phyloP scores from a whole-genome alignment of 2,329 filamentous ascomycete species.

The Phaeosphaeriaceae sp. region DNA sequence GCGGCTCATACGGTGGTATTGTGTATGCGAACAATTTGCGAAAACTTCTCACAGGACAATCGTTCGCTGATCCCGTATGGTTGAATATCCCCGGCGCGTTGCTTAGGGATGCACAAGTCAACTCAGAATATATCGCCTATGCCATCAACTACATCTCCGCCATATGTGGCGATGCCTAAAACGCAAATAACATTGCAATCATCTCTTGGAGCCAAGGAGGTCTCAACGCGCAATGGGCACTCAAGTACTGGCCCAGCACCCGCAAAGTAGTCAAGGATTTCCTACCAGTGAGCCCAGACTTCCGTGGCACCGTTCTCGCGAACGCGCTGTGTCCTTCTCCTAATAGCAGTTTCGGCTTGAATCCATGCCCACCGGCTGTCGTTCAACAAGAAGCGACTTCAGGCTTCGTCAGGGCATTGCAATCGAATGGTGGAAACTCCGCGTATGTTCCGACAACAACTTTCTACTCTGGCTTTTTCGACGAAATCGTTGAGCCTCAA shows the following conservation, averaged over 20 bases:
- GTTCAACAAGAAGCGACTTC: slow-evolving; percentile 57
- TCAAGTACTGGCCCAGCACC: slow-evolving; percentile 64
- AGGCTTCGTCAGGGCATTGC: slow-evolving; percentile 53
- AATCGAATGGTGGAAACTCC: slow-evolving; percentile 55
- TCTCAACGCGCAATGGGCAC: slow-evolving; percentile 62
- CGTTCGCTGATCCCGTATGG: slow-evolving; percentile 53
- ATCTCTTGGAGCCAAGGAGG: slow-evolving; percentile 64
- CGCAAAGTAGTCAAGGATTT: slow-evolving; percentile 56
- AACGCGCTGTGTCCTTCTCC: slow-evolving; percentile 30
- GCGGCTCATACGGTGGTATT: slow-evolving; percentile 56
- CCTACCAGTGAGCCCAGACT: slow-evolving; percentile 61
- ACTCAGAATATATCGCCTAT: slow-evolving; percentile 63
- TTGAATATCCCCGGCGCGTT: slow-evolving; percentile 60
- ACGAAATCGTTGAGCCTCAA: slow-evolving; percentile 62
- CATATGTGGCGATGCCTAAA: slow-evolving; percentile 32
- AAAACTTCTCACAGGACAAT: slow-evolving; percentile 51
- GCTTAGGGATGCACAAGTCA: slow-evolving; percentile 58
- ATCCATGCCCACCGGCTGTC: slow-evolving; percentile 47
- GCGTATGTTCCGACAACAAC: slow-evolving; percentile 63
- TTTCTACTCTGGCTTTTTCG: slow-evolving; percentile 56
- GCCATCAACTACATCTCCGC: slow-evolving; percentile 62
- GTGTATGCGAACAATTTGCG: slow-evolving; percentile 57
- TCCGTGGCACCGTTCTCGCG: slow-evolving; percentile 55
- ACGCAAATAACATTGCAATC: slow-evolving; percentile 34
- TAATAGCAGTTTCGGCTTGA: slow-evolving; percentile 32